These are phyloP conservation scores for Trichophyton equinum DNA, from an alignment of 2,329 filamentous ascomycete genomes.

Conservation along the genomic window DNA sequence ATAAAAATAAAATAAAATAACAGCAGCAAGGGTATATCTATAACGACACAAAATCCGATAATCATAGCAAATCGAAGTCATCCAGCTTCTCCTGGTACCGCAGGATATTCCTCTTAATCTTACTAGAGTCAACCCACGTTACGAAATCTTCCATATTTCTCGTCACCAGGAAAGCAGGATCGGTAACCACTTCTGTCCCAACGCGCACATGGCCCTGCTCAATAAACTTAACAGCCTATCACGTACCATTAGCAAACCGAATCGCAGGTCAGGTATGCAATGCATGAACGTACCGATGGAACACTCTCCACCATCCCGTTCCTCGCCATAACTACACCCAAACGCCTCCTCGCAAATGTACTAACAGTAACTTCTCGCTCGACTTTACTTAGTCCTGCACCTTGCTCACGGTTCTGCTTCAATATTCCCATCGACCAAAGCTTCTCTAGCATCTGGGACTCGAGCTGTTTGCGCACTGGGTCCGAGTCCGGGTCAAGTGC, in stretches of 20 bases:
- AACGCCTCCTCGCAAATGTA: slow-evolving; percentile 68
- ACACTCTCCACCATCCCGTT: slow-evolving; percentile 86
- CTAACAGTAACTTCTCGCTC: slow-evolving; percentile 83
- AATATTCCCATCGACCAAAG: slow-evolving; percentile 86
- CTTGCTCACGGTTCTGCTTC: slow-evolving; percentile 60
- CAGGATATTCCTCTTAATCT: slow-evolving; percentile 94
- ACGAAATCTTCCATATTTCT: slow-evolving; percentile 90
- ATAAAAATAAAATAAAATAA: background rate
- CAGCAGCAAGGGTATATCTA: background rate
- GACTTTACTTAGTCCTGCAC: slow-evolving; percentile 54
- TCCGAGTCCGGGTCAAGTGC: slow-evolving; percentile 67
- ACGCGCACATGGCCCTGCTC: slow-evolving; percentile 91
- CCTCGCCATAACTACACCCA: slow-evolving; percentile 84
- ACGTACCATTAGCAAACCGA: too few species aligned
- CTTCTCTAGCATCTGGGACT: slow-evolving; percentile 79
- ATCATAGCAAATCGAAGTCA: slow-evolving; percentile 79
- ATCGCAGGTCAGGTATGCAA: too few species aligned
- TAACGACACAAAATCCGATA: background rate
- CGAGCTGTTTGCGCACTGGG: slow-evolving; percentile 66
- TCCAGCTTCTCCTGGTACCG: slow-evolving; percentile 90
- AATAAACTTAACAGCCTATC: slow-evolving; percentile 55
- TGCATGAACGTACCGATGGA: slow-evolving; percentile 46
- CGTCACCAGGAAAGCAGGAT: slow-evolving; percentile 79
- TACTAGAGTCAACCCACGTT: slow-evolving; percentile 89
- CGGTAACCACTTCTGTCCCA: slow-evolving; percentile 78